These are phyloP conservation scores for Rozella allomycis DNA, from an alignment of 371 early-diverging fungal species.

Conservation along the genomic window DNA sequence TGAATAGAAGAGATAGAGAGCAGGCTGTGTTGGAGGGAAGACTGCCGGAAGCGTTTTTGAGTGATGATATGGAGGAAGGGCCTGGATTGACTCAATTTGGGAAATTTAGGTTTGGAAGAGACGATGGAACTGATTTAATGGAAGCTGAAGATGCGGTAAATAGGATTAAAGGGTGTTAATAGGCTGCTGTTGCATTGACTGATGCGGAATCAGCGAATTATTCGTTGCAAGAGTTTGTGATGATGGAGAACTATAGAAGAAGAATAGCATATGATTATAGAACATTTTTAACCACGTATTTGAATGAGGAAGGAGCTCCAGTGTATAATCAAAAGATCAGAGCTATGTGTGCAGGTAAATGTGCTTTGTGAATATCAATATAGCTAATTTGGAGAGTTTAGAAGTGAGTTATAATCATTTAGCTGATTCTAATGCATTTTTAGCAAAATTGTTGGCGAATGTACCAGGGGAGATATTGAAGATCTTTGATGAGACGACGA, in stretches of 20 bases:
- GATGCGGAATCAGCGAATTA: too few relatives aligned
- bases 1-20: constrained; percentile 60
- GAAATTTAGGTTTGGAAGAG: too few relatives aligned
- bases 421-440: constrained; percentile 39
- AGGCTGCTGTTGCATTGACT: too few relatives aligned
- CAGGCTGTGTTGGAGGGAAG: constrained; percentile 41
- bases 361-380: not conserved
- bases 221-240: constrained; percentile 62
- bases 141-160: too few relatives aligned
- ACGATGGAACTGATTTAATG: too few relatives aligned
- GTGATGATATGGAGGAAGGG: too few relatives aligned
- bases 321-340: constrained; percentile 80
- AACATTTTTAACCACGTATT: constrained; percentile 60
- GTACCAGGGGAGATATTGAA: constrained; percentile 64
- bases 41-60: constrained; percentile 65
- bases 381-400: constrained; percentile 62
- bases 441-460: constrained; percentile 71
- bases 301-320: constrained; percentile 58
- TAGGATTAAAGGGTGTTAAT: too few relatives aligned
- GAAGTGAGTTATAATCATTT: constrained; percentile 72
- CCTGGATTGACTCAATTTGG: too few relatives aligned
- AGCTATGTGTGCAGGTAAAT: constrained; percentile 57
- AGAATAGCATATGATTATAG: constrained; percentile 65
- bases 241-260: constrained; percentile 46
- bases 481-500: constrained; percentile 80